Evolutionary conservation across 306 rosid genomes (phyloP), one percentile per base, ranked within the genome.

Genomic region (Sophora flavescens): DNA sequence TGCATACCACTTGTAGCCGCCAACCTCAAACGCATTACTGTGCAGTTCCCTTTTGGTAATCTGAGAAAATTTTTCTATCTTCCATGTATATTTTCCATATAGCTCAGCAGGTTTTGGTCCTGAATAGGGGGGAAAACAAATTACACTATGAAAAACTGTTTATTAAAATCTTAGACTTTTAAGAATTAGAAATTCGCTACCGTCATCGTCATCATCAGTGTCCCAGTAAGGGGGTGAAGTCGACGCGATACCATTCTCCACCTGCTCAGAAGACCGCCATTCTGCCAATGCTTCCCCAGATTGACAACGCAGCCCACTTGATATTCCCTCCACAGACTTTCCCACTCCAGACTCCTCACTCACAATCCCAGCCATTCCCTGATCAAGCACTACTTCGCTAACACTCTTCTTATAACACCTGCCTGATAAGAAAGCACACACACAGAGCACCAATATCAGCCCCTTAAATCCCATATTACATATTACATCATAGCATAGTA

Each of bases 171-270:
- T 33, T 74, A 58, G 8, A 66, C 38, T 64, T 63, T 77, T 41
- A 82, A 74, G 44, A 74, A 66, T 48, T 68, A 18, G 39, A 79
- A 73, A 74, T 83, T 56, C 84, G 89, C 96, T 90, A 87, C 93
- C 97, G 52, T 96, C 99, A 0, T 91, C 93, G 0, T 93, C 98
- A 0, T 96, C 98, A 11, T 96, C 99, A 18, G 94, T 87, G 76
- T 96, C 99, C 99, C 99, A 96, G 65, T 89, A 93, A 57, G 98
- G 93, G 9, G 99, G 99, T 11, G 99, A 93, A 72, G 98, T 93
- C 4, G 97, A 96, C 5, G 98, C 82, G 16, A 74, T 89, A 80
- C 96, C 99, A 84, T 93, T 93, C 85, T 96, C 99, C 90, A 96
- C 97, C 87, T 96, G 99, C 86, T 96, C 99, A 14, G 96, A 91